phyloP scores from a whole-genome alignment of 2,329 filamentous ascomycete species.

The Teratosphaeriaceae sp. region DNA sequence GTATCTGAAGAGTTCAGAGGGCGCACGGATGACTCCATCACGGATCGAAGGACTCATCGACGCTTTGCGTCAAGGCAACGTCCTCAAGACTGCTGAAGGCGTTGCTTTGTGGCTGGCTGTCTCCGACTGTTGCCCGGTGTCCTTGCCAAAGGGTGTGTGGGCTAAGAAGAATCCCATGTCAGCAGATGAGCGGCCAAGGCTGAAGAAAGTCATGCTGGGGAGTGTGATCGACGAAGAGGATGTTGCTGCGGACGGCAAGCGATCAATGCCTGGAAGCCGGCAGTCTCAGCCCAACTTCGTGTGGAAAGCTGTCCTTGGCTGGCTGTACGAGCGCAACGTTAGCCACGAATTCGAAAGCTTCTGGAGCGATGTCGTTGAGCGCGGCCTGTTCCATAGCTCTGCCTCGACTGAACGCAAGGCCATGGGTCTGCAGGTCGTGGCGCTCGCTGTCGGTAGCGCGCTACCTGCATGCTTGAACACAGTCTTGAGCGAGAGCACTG shows the following conservation, averaged over 20 bases:
- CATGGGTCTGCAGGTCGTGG: constrained; percentile 83
- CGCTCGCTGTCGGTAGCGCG: constrained; percentile 58
- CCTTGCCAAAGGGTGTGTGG: constrained; percentile 67
- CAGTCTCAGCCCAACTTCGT: constrained; percentile 79
- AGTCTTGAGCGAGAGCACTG: constrained; percentile 77
- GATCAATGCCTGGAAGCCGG: constrained; percentile 57
- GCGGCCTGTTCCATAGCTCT: constrained; percentile 73
- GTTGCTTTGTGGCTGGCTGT: constrained; percentile 80
- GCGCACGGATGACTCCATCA: constrained; percentile 10
- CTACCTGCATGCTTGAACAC: constrained; percentile 45
- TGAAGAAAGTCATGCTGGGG: constrained; percentile 76
- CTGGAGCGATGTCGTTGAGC: constrained; percentile 81
- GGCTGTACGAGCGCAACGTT: constrained; percentile 31
- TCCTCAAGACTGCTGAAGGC: constrained; percentile 78
- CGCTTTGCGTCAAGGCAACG: constrained; percentile 39
- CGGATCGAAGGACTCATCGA: constrained; percentile 20
- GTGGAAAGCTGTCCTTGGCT: constrained; percentile 14
- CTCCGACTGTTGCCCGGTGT: constrained; percentile 55
- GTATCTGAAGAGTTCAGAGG: constrained; percentile 42
- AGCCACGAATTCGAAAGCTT: constrained; percentile 60
- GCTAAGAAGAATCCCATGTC: constrained; percentile 64
- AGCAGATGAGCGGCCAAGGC: constrained; percentile 57
- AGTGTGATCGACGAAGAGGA: constrained; percentile 50
- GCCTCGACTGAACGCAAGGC: constrained; percentile 86
- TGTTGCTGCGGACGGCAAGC: constrained; percentile 28